Evolutionary conservation across 1,284 basidiomycete genomes (phyloP).

Genomic region (Schizophyllum commune): DNA sequence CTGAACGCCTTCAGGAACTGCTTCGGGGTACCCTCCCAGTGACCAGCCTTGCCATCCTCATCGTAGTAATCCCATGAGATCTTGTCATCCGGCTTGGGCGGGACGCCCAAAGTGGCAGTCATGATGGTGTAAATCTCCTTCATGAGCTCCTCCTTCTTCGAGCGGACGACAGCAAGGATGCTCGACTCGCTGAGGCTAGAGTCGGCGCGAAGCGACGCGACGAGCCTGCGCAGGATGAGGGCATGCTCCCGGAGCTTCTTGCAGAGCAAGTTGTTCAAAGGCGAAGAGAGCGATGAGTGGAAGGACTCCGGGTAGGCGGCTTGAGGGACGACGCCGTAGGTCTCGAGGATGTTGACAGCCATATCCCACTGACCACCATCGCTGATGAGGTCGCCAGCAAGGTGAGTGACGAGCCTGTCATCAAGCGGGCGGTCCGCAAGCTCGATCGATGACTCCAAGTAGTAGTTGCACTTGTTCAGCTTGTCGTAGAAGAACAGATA

Average conservation of each 20-base stretch:
- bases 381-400: slow-evolving; percentile 73
- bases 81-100: slow-evolving; percentile 61
- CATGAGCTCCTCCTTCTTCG: slow-evolving; percentile 80
- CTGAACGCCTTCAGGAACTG: slow-evolving; percentile 71
- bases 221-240: slow-evolving; percentile 68
- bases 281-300: slow-evolving; percentile 69
- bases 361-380: slow-evolving; percentile 97
- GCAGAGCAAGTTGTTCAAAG: slow-evolving; percentile 77
- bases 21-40: slow-evolving; percentile 74
- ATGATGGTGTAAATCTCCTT: slow-evolving; percentile 84
- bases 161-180: slow-evolving; percentile 45
- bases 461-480: slow-evolving; percentile 93
- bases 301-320: slow-evolving; percentile 80
- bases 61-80: slow-evolving; percentile 91
- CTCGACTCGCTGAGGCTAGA: slow-evolving; percentile 34
- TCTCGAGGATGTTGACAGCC: slow-evolving; percentile 80
- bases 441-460: slow-evolving; percentile 83
- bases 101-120: slow-evolving; percentile 79
- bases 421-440: slow-evolving; percentile 77
- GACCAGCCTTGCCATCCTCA: slow-evolving; percentile 67
- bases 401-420: slow-evolving; percentile 72
- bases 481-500: slow-evolving; percentile 96
- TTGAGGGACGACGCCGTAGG: slow-evolving; percentile 83
- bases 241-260: slow-evolving; percentile 89
- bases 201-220: slow-evolving; percentile 40